Evolutionary conservation across 2,329 filamentous ascomycete genomes (phyloP).

Genomic region (Epichloe gansuensis): DNA sequence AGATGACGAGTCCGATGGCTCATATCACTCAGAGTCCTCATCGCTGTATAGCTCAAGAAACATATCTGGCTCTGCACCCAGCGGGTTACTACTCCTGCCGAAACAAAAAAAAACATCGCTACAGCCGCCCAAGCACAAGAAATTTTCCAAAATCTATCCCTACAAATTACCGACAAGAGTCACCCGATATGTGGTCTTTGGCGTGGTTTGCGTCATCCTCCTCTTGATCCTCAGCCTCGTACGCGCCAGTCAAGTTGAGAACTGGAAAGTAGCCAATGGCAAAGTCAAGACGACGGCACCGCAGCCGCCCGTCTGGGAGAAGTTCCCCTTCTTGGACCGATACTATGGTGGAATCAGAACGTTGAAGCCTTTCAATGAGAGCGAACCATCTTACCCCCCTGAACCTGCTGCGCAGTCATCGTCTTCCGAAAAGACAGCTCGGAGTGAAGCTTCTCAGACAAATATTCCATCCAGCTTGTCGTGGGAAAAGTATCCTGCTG

Average conservation of each 20-base stretch:
- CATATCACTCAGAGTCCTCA: conserved; percentile 22
- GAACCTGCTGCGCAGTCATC: conserved; percentile 28
- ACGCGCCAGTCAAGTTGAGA: conserved; percentile 59
- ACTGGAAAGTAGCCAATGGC: conserved; percentile 46
- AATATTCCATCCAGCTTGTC: conserved; percentile 13
- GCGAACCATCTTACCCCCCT: conserved; percentile 72
- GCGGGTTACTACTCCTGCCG: conserved; percentile 31
- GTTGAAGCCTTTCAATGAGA: conserved; percentile 51
- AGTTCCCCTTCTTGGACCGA: conserved; percentile 69
- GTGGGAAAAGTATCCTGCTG: conserved; percentile 22
- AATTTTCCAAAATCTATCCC: conserved; percentile 18
- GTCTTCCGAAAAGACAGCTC: conserved; percentile 9
- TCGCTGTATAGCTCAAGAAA: conserved; percentile 42
- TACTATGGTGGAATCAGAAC: conserved; percentile 82
- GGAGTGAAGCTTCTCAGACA: conserved; percentile 5
- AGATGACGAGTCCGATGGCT: conserved; percentile 31
- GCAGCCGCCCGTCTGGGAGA: conserved; percentile 65
- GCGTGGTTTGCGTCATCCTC: conserved; percentile 54
- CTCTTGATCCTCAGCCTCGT: conserved; percentile 67
- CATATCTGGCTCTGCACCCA: conserved; percentile 30
- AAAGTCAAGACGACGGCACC: conserved; percentile 31
- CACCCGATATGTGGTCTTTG: conserved; percentile 65
- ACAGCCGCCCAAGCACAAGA: conserved; percentile 10
- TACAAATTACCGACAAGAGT: conserved; percentile 61
- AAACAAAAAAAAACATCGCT: conserved; percentile 12